Conservation (phyloP, 768 basidiomycete species). For the Lactifluus rugatus region DNA sequence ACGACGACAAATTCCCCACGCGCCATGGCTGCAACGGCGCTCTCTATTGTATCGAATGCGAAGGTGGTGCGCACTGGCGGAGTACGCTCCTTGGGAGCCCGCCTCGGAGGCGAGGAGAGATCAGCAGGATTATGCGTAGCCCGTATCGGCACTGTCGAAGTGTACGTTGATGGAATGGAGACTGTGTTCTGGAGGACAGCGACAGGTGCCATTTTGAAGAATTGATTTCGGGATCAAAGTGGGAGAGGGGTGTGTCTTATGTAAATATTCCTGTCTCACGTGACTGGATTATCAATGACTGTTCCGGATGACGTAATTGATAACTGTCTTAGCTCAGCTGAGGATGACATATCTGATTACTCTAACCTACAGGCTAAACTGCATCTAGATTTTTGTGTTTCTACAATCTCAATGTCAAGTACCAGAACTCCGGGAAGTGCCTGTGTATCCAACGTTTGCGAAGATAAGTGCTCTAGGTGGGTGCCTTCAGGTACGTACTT, state of each 20-base stretch:
- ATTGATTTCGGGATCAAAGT: background rate
- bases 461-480: too few relatives aligned
- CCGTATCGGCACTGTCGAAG: background rate
- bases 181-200: background rate
- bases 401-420: too few relatives aligned
- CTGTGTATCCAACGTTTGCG: too few relatives aligned
- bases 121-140: background rate
- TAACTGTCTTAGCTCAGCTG: too few relatives aligned
- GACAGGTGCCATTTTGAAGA: slow-evolving; percentile 7
- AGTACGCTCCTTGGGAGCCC: slow-evolving; percentile 20
- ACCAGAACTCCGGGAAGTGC: too few relatives aligned
- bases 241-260: too few relatives aligned
- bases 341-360: too few relatives aligned
- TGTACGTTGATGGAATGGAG: background rate
- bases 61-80: slow-evolving; percentile 31
- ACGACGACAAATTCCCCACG: slow-evolving; percentile 90
- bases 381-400: too few relatives aligned
- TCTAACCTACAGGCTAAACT: too few relatives aligned
- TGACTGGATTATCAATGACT: background rate
- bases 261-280: background rate
- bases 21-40: slow-evolving; percentile 65
- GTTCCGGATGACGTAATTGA: too few relatives aligned
- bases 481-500: too few relatives aligned
- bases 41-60: slow-evolving; percentile 71
- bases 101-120: slow-evolving; percentile 21